phyloP scores from a whole-genome alignment of 2,329 filamentous ascomycete genomes.

The Colletotrichum horii region DNA sequence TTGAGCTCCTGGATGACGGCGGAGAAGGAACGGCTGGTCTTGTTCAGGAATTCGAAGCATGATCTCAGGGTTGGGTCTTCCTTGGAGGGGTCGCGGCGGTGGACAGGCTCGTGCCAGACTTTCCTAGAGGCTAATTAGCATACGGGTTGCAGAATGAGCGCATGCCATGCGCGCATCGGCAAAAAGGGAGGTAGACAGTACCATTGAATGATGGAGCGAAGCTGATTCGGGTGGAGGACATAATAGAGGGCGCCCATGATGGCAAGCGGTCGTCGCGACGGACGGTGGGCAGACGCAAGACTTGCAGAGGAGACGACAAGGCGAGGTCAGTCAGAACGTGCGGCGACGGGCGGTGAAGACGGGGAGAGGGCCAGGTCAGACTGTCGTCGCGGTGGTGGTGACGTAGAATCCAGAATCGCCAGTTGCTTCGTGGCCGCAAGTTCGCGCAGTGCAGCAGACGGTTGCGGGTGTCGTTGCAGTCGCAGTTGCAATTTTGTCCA shows the following conservation, averaged over 20 bases:
- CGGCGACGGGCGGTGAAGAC: not conserved
- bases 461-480: not conserved
- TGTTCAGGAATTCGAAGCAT: conserved; percentile 86
- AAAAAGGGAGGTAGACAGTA: conserved; percentile 43
- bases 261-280: conserved; percentile 22
- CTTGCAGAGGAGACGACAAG: not conserved
- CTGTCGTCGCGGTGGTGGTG: not conserved
- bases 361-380: not conserved
- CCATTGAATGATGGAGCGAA: conserved; percentile 90
- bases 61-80: conserved; percentile 76
- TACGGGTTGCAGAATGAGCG: not conserved
- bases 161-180: not conserved
- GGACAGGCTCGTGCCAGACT: conserved; percentile 93
- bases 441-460: not conserved
- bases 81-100: conserved; percentile 77
- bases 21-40: conserved; percentile 92
- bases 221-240: conserved; percentile 74
- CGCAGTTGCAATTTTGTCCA: not conserved
- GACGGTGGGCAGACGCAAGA: not conserved
- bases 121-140: conserved; percentile 66
- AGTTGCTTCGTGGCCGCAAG: not conserved
- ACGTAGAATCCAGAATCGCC: not conserved
- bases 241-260: conserved; percentile 74
- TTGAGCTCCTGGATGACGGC: conserved; percentile 96
- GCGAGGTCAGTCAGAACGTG: not conserved